Conservation (phyloP, 139 green algal genomes). For the Tetradesmus obliquus region DNA sequence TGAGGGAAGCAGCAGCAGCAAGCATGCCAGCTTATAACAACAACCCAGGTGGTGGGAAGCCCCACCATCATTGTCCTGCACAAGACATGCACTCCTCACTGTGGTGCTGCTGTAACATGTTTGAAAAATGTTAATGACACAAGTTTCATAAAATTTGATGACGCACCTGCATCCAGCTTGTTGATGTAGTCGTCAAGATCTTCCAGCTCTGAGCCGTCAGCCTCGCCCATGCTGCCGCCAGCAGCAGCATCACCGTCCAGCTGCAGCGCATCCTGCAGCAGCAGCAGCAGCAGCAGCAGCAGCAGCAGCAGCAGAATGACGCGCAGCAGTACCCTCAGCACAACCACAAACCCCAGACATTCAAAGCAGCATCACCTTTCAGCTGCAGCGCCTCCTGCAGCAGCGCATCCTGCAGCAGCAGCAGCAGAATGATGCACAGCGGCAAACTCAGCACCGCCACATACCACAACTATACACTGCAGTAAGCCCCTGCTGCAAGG, state of each 20-base stretch:
- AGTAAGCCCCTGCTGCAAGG: too few relatives aligned
- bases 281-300: not conserved
- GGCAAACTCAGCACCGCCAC: too few relatives aligned
- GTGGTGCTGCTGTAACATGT: too few relatives aligned
- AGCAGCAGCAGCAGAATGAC: not conserved
- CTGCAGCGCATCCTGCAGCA: constrained; percentile 44
- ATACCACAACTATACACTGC: too few relatives aligned
- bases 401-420: not conserved
- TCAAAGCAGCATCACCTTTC: not conserved
- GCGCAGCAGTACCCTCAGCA: not conserved
- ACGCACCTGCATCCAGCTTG: constrained; percentile 51
- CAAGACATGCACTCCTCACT: too few relatives aligned
- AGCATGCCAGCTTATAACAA: not conserved
- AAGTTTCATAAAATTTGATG: not conserved
- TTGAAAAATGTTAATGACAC: too few relatives aligned
- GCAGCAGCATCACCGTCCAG: constrained; percentile 8
- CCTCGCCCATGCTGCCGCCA: not conserved
- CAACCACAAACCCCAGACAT: not conserved
- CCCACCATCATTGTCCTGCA: too few relatives aligned
- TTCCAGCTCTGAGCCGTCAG: constrained; percentile 53
- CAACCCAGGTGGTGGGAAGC: too few relatives aligned
- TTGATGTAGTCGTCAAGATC: constrained; percentile 76
- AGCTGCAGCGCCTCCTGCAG: constrained; percentile 46
- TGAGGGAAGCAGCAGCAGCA: not conserved
- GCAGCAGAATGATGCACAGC: not conserved